phyloP scores from a whole-genome alignment of 192 early-diverging fungal genomes.

The Umbelopsis sp. region DNA sequence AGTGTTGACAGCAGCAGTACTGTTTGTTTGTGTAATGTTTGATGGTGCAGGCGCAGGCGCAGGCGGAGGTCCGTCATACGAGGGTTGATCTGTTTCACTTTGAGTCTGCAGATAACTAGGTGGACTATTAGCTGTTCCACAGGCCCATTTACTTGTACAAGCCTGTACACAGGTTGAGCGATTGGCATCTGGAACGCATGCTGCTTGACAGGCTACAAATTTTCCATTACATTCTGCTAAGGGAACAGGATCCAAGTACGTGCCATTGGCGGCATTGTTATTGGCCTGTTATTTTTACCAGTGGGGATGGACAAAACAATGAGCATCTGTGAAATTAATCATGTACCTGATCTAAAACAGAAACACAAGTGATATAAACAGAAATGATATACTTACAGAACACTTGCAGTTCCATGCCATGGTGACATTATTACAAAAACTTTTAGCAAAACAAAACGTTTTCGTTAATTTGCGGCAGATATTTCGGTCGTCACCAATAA shows the following conservation, averaged over 20 bases:
- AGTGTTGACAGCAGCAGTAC: too few relatives aligned
- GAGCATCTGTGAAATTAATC: too few relatives aligned
- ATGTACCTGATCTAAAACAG: not conserved
- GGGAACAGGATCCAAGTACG: constrained; percentile 30
- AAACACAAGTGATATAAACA: not conserved
- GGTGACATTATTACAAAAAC: constrained; percentile 35
- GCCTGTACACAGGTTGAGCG: constrained; percentile 23
- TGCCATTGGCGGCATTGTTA: not conserved
- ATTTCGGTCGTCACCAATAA: not conserved
- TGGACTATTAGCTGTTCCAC: constrained; percentile 34
- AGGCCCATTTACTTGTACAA: constrained; percentile 34
- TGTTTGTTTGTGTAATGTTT: not conserved
- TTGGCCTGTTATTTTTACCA: not conserved
- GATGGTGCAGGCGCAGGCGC: not conserved
- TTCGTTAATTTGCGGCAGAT: too few relatives aligned
- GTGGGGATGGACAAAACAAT: too few relatives aligned
- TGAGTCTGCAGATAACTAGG: constrained; percentile 33
- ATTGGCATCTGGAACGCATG: constrained; percentile 12
- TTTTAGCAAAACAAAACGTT: not conserved
- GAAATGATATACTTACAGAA: constrained; percentile 23
- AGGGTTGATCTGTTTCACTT: constrained; percentile 22
- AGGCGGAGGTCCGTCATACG: constrained; percentile 28
- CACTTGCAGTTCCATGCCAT: constrained; percentile 37
- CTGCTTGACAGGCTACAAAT: constrained; percentile 27
- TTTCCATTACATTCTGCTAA: constrained; percentile 36